Percentiles rank a stretch among this genome's conserved stretches.
Evolutionary conservation across 140 eudicot genomes (phyloP).

Genomic region (Flaveria floridana): DNA sequence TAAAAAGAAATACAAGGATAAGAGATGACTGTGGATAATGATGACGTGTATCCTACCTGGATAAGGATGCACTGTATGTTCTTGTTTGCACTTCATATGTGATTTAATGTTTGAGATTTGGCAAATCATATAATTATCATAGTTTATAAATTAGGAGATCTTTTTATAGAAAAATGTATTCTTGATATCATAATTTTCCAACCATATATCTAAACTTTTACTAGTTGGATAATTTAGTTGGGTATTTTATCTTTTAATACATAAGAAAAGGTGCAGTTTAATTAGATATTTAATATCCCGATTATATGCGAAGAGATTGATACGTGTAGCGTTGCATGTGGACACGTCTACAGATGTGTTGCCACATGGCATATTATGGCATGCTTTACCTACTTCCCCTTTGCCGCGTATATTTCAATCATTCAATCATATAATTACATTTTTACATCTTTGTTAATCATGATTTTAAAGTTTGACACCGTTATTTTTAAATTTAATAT

Average conservation of each 20-base stretch:
- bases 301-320: slow-evolving; percentile 3
- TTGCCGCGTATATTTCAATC: slow-evolving; percentile 23
- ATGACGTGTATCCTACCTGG: slow-evolving; percentile 43
- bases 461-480: not conserved
- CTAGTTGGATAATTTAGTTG: not conserved
- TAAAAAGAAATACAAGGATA: slow-evolving; percentile 23
- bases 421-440: not conserved
- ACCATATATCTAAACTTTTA: too few species aligned
- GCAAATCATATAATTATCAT: not conserved
- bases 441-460: not conserved
- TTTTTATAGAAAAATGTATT: not conserved
- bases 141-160: too few species aligned
- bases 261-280: not conserved
- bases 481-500: too few species aligned
- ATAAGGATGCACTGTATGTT: slow-evolving; percentile 15
- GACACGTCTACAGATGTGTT: slow-evolving; percentile 31
- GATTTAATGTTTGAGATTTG: not conserved
- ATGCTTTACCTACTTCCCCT: slow-evolving; percentile 4
- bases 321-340: slow-evolving; percentile 40
- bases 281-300: not conserved
- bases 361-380: slow-evolving; percentile 35
- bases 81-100: not conserved
- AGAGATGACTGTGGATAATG: slow-evolving; percentile 39
- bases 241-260: not conserved
- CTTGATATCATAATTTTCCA: too few species aligned